Base-by-base conservation (phyloP, 116 monocot genomes). In the Dioscorea cayenensis region DNA sequence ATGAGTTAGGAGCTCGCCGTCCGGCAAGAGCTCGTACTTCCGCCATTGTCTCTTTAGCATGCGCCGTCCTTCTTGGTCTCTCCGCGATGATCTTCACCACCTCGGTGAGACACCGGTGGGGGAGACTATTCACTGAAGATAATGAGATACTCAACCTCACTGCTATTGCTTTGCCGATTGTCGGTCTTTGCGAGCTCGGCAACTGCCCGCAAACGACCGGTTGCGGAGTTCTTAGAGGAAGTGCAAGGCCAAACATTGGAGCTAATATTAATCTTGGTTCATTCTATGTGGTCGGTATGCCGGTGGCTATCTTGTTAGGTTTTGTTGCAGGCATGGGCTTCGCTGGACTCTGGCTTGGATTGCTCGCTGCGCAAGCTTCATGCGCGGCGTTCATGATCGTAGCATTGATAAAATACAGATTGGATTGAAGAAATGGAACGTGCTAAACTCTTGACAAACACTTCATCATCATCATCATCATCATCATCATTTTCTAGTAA, bases 171-270 rank as follows among this genome's bases (percentile, higher is more conserved):
- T 74, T 94, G 37, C 94, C 94, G 11, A 85, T 94, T 12, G 82
- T 72, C 0, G 94, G 94, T 36, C 80, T 94, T 10, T 94, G 94
- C 69, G 94, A 94, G 85, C 85, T 94, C 32, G 94, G 94, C 0
- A 94, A 94, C 84, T 94, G 94, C 74, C 94, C 94, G 37, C 94
- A 94, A 84, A 94, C 94, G 12, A 80, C 90, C 27, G 94, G 85
- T 0, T 94, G 94, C 82, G 94, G 94, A 5, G 90, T 94, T 12
- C 73, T 94, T 7, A 69, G 94, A 13, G 94, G 94, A 10, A 90
- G 85, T 70, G 94, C 94, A 5, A 60, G 94, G 65, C 94, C 94
- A 12, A 71, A 64, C 21, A 74, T 70, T 13, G 94, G 87, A 2
- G 94, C 94, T 12, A 79, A 84, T 60, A 94, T 94, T 60, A 94